A percentile compares a stretch with the other conserved stretches of the same genome.
Evolutionary conservation across 1,284 basidiomycete genomes (phyloP).

Genomic region (Papiliotrema flavescens): DNA sequence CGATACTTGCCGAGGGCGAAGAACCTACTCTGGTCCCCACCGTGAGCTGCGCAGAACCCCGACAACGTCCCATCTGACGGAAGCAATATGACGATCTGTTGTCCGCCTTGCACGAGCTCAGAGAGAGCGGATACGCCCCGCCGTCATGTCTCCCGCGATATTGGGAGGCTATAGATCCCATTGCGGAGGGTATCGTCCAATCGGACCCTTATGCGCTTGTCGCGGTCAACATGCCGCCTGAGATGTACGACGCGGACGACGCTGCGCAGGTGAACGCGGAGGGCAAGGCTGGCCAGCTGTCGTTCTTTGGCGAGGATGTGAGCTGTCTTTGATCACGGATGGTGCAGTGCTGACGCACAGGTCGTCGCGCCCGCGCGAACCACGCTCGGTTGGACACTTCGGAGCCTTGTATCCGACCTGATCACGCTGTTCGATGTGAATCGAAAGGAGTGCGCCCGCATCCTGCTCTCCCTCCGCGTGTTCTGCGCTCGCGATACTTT

Average conservation of each 20-base stretch:
- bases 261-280: conserved; percentile 45
- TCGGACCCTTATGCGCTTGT: conserved; percentile 64
- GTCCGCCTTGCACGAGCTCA: conserved; percentile 33
- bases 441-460: conserved; percentile 85
- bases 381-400: conserved; percentile 73
- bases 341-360: conserved; percentile 49
- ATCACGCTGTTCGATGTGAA: conserved; percentile 94
- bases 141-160: conserved; percentile 60
- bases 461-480: conserved; percentile 81
- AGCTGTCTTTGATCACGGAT: conserved; percentile 33
- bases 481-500: conserved; percentile 83
- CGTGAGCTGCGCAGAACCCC: too few species aligned
- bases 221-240: conserved; percentile 77
- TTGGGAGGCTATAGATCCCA: conserved; percentile 50
- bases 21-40: conserved; percentile 29
- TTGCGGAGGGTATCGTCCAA: conserved; percentile 52
- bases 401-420: conserved; percentile 73
- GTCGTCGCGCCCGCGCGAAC: conserved; percentile 70
- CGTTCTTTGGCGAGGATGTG: conserved; percentile 75
- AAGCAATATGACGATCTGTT: conserved; percentile 39
- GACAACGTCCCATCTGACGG: conserved; percentile 4
- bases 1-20: conserved; percentile 29
- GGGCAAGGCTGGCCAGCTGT: conserved; percentile 56
- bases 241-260: conserved; percentile 62
- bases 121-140: conserved; percentile 23